These are phyloP conservation scores for Crithidia brevicula DNA, from an alignment of 208 protist species.

Conservation along the genomic window DNA sequence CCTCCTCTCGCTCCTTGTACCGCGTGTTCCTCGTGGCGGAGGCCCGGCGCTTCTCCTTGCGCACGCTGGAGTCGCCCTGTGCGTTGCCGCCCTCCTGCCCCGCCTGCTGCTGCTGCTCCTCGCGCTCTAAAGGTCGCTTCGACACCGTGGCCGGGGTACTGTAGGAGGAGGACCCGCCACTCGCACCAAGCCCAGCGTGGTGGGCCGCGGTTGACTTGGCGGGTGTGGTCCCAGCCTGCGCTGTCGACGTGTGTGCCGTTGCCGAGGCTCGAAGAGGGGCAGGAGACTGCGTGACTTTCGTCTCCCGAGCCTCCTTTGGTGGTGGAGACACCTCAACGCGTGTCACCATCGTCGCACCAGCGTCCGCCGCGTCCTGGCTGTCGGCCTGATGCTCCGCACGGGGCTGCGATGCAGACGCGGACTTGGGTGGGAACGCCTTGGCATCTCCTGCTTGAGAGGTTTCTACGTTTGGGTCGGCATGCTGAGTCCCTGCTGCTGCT, in stretches of 20 bases:
- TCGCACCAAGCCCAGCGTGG: no score
- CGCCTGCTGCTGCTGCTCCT: conserved; percentile 6
- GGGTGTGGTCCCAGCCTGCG: background rate
- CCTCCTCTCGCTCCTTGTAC: conserved; percentile 16
- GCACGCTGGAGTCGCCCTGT: background rate
- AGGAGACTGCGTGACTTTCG: no score
- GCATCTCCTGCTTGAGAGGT: background rate
- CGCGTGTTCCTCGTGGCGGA: background rate
- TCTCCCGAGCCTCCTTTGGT: conserved; percentile 7
- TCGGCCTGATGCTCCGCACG: background rate
- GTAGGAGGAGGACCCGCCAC: background rate
- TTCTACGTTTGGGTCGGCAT: background rate
- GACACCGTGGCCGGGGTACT: conserved; percentile 23
- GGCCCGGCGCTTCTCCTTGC: background rate
- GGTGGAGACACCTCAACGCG: conserved; percentile 14
- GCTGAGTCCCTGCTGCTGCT: background rate
- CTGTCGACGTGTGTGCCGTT: background rate
- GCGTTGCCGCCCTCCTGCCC: no score
- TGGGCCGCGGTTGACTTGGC: conserved; percentile 3
- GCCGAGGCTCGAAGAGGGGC: no score
- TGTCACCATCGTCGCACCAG: conserved; percentile 18
- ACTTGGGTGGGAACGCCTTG: conserved; percentile 4
- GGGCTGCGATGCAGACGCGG: background rate
- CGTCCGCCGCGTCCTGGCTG: background rate
- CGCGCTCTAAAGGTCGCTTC: conserved; percentile 10